Evolutionary conservation across 176 grass and related monocot species (phyloP).

Genomic region (Aegilops bicornis): DNA sequence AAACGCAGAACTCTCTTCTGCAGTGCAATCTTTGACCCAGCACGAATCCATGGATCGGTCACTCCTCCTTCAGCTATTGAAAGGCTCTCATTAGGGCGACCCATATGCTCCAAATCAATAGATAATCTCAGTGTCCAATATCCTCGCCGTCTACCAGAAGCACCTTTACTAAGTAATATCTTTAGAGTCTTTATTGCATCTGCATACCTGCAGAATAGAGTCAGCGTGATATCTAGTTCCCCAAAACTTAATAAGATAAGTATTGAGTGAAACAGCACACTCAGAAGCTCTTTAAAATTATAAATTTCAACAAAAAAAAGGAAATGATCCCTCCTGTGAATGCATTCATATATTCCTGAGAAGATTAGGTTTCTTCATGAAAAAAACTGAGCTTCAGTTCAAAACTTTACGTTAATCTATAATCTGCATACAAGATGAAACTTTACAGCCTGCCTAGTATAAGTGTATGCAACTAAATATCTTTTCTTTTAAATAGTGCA

Average conservation of each 20-base stretch:
- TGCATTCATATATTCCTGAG: neutral
- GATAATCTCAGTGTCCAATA: conserved; percentile 87
- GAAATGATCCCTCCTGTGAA: neutral
- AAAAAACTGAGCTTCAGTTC: neutral
- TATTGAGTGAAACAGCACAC: neutral
- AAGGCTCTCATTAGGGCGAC: conserved; percentile 70
- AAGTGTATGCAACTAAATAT: neutral
- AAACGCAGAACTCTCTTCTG: conserved; percentile 78
- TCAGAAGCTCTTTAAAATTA: neutral
- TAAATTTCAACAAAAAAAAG: neutral
- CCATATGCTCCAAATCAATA: conserved; percentile 87
- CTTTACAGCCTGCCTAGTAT: neutral
- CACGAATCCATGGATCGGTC: conserved; percentile 70
- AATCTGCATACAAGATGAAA: conserved; percentile 4
- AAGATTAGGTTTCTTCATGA: neutral
- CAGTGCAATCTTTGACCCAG: conserved; percentile 76
- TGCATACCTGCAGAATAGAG: conserved; percentile 60
- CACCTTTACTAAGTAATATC: conserved; percentile 52
- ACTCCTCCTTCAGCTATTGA: conserved; percentile 74
- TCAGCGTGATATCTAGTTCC: neutral
- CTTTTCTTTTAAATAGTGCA: neutral
- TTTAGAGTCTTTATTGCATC: conserved; percentile 82
- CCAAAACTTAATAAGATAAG: conserved; percentile 11
- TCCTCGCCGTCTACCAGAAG: conserved; percentile 60
- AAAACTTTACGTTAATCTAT: neutral